Evolutionary conservation across 2,329 filamentous ascomycete genomes (phyloP).

Genomic region (Cladophialophora chaetospira): DNA sequence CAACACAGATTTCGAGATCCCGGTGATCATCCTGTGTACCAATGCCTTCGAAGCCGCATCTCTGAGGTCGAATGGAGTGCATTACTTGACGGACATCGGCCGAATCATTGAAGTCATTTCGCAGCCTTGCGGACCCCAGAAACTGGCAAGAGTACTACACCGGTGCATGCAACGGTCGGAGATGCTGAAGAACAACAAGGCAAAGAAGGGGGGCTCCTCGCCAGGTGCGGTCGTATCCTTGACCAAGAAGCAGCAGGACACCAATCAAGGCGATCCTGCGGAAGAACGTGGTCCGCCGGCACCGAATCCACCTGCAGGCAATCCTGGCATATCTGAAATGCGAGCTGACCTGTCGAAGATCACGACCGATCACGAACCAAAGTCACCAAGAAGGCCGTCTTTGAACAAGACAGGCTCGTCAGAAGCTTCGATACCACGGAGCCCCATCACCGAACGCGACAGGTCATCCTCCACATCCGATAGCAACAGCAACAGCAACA

Average conservation of each 20-base stretch:
- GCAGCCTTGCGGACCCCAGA: conserved; percentile 46
- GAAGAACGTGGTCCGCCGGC: not conserved
- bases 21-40: conserved; percentile 43
- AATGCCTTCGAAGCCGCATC: conserved; percentile 41
- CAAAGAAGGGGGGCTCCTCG: too few relatives aligned
- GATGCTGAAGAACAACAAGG: conserved; percentile 9
- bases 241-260: too few relatives aligned
- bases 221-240: too few relatives aligned
- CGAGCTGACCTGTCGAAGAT: not conserved
- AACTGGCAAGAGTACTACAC: conserved; percentile 41
- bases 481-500: too few relatives aligned
- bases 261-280: not conserved
- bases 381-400: not conserved
- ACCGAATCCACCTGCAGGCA: not conserved
- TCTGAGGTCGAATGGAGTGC: conserved; percentile 35
- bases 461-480: too few relatives aligned
- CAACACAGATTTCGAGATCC: conserved; percentile 32
- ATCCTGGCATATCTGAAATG: not conserved
- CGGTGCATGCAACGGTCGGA: conserved; percentile 30
- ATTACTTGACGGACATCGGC: conserved; percentile 33
- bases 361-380: not conserved
- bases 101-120: conserved; percentile 42
- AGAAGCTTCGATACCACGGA: not conserved
- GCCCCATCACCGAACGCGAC: not conserved
- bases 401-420: not conserved